Evolutionary conservation across 164 flowering plant genomes (phyloP).

Genomic region (Berberis vulgaris): DNA sequence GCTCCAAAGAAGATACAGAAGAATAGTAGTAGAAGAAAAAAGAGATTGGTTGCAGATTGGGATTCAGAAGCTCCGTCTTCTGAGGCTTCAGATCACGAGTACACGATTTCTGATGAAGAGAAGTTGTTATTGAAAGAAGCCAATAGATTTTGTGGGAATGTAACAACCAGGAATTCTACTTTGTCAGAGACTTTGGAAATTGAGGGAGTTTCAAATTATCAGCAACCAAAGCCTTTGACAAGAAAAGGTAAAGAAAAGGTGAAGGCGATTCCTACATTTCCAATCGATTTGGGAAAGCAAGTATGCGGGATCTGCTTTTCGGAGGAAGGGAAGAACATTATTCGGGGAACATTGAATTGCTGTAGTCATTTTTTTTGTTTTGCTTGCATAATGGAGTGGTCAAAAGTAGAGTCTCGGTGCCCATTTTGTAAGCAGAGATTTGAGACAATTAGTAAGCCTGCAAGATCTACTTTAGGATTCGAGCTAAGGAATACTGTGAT

Average conservation of each 20-base stretch:
- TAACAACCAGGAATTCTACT: slow-evolving; percentile 24
- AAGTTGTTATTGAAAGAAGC: slow-evolving; percentile 77
- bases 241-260: slow-evolving; percentile 77
- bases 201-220: slow-evolving; percentile 13
- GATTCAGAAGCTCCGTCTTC: slow-evolving; percentile 64
- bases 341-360: slow-evolving; percentile 71
- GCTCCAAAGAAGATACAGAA: slow-evolving; percentile 11
- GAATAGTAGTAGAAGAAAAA: slow-evolving; percentile 12
- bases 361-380: slow-evolving; percentile 92
- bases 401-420: slow-evolving; percentile 96
- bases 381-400: slow-evolving; percentile 94
- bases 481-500: slow-evolving; percentile 53
- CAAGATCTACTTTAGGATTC: slow-evolving; percentile 39
- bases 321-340: slow-evolving; percentile 68
- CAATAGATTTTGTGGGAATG: slow-evolving; percentile 25
- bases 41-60: slow-evolving; percentile 20
- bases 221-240: slow-evolving; percentile 17
- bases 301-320: slow-evolving; percentile 93
- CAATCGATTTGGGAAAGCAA: slow-evolving; percentile 48
- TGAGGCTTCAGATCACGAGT: slow-evolving; percentile 64
- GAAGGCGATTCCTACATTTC: slow-evolving; percentile 18
- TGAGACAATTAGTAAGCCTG: slow-evolving; percentile 54
- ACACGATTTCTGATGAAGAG: slow-evolving; percentile 86
- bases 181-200: slow-evolving; percentile 17
- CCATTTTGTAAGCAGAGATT: slow-evolving; percentile 96